Base-by-base conservation (phyloP, 2,329 filamentous ascomycete genomes). In the Phaeosphaeriaceae sp. region DNA sequence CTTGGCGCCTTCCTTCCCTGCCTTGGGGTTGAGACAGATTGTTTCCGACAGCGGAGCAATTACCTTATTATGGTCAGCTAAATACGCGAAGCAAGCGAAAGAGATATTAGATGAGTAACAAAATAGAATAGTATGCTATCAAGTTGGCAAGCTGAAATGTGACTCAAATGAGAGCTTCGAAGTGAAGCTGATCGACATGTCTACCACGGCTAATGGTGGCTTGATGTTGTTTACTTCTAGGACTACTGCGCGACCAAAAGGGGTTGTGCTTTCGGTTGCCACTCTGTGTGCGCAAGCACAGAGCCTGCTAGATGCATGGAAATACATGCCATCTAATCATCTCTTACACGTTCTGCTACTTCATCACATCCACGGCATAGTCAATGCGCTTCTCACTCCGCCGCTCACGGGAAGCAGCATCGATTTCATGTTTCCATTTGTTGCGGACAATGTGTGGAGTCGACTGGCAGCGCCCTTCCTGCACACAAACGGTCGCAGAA, bases 181-280 rank as follows among this genome's bases (percentile, higher is more conserved):
- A 26, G 23, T 26, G 23, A 26, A 26, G 23, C 23, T 26, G 23
- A 79, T 94, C 37, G 81, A 86, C 28, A 77, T 81, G 46, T 61
- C 78, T 1, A 76, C 58, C 18, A 73, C 67, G 80, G 39, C 74
- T 77, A 76, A 82, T 36, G 89, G 89, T 7, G 92, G 91, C 42
- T 89, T 99, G 85, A 97, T 99, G 92, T 81, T 99, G 11, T 99
- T 97, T 74, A 99, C 94, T 3, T 97, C 93, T 1, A 94, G 94
- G 30, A 99, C 94, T 0, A 99, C 94, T 5, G 94, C 88, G 72
- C 81, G 91, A 60, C 94, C 94, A 82, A 97, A 97, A 84, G 93
- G 93, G 23, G 93, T 97, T 2, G 76, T 97, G 8, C 83, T 97
- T 9, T 90, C 92, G 0, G 84, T 90, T 60, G 85, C 84, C 3